Conservation (phyloP, 1,139 yeast genomes). For the Nakaseomyces glabratus region DNA sequence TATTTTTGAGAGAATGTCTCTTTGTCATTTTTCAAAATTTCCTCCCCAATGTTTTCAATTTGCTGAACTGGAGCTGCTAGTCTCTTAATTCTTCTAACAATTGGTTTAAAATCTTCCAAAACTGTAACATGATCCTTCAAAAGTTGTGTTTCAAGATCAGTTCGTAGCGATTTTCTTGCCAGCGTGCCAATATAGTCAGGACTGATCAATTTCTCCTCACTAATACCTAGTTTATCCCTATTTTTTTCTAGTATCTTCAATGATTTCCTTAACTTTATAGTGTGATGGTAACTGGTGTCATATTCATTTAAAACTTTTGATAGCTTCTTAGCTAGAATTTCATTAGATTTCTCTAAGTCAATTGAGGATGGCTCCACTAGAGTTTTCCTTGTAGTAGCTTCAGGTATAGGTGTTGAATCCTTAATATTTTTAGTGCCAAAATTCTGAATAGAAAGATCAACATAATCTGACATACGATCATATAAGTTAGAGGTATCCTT, state of each 20-base stretch:
- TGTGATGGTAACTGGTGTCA: conserved; percentile 40
- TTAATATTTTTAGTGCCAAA: conserved; percentile 1
- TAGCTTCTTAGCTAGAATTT: conserved; percentile 39
- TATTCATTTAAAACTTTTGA: conserved; percentile 44
- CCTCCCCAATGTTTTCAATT: conserved; percentile 35
- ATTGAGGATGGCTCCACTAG: conserved; percentile 1
- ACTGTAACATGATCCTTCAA: conserved; percentile 50
- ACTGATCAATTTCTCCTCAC: conserved; percentile 37
- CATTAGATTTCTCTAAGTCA: conserved; percentile 19
- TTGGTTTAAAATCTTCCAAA: conserved; percentile 54
- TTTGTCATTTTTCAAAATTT: conserved; percentile 25
- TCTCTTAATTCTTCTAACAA: conserved; percentile 35
- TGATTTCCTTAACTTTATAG: conserved; percentile 34
- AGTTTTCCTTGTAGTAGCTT: conserved; percentile 1
- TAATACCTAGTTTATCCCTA: conserved; percentile 31
- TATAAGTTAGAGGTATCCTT: conserved; percentile 6
- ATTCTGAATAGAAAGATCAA: conserved; percentile 8
- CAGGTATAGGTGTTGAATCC: conserved; percentile 4
- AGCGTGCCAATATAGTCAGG: conserved; percentile 52
- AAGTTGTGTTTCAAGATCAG: conserved; percentile 64
- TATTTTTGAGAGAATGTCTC: conserved; percentile 8
- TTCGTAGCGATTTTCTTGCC: conserved; percentile 50
- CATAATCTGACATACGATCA: conserved; percentile 11
- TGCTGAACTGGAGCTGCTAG: conserved; percentile 37
- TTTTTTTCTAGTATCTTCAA: conserved; percentile 39